Percentiles rank a stretch among this genome's conserved stretches.
These are phyloP conservation scores for Marsdenia floribunda DNA, from an alignment of 257 asterid species.

Conservation along the genomic window DNA sequence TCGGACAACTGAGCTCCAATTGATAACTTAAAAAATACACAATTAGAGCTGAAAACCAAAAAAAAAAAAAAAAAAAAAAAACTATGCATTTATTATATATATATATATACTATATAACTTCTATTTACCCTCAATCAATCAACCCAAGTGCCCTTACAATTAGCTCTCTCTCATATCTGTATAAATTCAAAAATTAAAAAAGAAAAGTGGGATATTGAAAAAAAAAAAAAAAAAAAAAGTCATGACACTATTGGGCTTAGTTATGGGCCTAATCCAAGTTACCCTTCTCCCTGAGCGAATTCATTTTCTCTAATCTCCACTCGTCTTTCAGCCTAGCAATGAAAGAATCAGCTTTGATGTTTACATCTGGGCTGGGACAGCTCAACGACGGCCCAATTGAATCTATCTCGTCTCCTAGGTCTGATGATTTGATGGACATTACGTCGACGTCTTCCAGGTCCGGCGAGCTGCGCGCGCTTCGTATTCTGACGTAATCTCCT, in stretches of 20 bases:
- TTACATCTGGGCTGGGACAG: constrained; percentile 92
- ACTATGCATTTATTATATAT: no score
- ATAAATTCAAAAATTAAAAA: no score
- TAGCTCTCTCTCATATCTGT: no score
- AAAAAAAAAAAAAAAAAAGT: neutral
- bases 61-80: no score
- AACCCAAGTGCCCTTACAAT: no score
- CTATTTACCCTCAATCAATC: no score
- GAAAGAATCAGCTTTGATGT: constrained; percentile 63
- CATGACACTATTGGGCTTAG: neutral
- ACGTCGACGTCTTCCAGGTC: constrained; percentile 62
- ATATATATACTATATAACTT: no score
- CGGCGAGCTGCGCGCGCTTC: constrained; percentile 60
- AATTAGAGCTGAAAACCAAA: no score
- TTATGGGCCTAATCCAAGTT: constrained; percentile 17
- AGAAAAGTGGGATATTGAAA: no score
- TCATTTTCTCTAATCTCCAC: constrained; percentile 79
- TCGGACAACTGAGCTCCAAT: no score
- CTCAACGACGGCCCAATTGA: constrained; percentile 44
- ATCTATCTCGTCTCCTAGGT: constrained; percentile 39
- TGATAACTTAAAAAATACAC: no score
- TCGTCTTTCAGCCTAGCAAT: constrained; percentile 68
- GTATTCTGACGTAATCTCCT: constrained; percentile 59
- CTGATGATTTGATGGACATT: constrained; percentile 50
- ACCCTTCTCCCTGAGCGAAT: constrained; percentile 42